These are phyloP conservation scores for Calocybe cyanea DNA, from an alignment of 768 basidiomycete species.

Conservation along the genomic window DNA sequence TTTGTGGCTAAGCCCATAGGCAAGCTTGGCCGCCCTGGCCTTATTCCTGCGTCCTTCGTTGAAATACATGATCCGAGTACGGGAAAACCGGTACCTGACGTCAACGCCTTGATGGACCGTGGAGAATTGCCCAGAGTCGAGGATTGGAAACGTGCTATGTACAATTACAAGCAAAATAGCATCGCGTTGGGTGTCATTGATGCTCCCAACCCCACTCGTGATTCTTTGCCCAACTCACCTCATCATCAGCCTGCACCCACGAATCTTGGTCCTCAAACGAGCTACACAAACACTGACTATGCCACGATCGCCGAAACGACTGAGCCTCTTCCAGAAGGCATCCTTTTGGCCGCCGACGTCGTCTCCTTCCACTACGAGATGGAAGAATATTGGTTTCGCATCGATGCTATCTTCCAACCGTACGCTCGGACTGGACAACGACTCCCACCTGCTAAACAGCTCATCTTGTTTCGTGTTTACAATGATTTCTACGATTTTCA, in stretches of 20 bases:
- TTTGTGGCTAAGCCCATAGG: slow-evolving; percentile 95
- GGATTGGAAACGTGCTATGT: slow-evolving; percentile 96
- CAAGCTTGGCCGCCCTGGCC: slow-evolving; percentile 87
- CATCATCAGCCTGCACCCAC: slow-evolving; percentile 26
- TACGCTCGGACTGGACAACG: slow-evolving; percentile 58
- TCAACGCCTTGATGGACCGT: slow-evolving; percentile 74
- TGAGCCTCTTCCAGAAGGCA: slow-evolving; percentile 69
- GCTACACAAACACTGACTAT: slow-evolving; percentile 16
- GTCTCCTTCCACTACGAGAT: slow-evolving; percentile 97
- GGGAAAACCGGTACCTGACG: slow-evolving; percentile 71
- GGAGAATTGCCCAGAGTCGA: slow-evolving; percentile 95
- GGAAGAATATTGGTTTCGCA: slow-evolving; percentile 96
- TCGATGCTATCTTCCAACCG: slow-evolving; percentile 87
- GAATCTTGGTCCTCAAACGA: slow-evolving; percentile 9
- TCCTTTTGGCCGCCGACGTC: slow-evolving; percentile 82
- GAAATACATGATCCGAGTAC: slow-evolving; percentile 93
- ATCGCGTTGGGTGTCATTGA: slow-evolving; percentile 95
- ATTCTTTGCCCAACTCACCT: slow-evolving; percentile 34
- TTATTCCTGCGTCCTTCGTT: slow-evolving; percentile 97
- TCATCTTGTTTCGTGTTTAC: slow-evolving; percentile 92
- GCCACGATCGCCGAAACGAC: slow-evolving; percentile 37
- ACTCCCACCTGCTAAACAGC: slow-evolving; percentile 66
- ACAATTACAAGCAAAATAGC: slow-evolving; percentile 93
- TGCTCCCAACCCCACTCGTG: slow-evolving; percentile 27
- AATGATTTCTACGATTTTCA: slow-evolving; percentile 99